Percentiles rank a stretch among this genome's conserved stretches.
These are phyloP conservation scores for Cucurbita maxima DNA, from an alignment of 306 rosid species.

Conservation along the genomic window DNA sequence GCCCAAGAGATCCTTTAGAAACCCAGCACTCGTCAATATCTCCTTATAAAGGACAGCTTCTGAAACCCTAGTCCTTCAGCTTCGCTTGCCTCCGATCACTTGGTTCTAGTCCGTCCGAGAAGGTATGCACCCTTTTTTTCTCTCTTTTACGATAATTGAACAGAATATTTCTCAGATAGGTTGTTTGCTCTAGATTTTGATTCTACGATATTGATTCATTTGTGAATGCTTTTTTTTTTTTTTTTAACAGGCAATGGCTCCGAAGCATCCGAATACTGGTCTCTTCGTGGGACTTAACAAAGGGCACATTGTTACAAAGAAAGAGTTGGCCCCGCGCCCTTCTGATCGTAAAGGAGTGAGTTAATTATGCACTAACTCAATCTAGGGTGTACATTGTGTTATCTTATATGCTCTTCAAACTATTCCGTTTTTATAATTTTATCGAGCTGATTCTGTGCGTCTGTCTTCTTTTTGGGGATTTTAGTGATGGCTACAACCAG, in stretches of 20 bases:
- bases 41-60: neutral
- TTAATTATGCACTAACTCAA: neutral
- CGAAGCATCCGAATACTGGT: slow-evolving; percentile 62
- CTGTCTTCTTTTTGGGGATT: neutral
- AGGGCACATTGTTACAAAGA: slow-evolving; percentile 74
- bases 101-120: neutral
- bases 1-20: neutral
- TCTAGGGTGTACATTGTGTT: neutral
- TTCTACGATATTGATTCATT: neutral
- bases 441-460: neutral
- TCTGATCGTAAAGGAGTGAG: slow-evolving; percentile 83
- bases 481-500: neutral
- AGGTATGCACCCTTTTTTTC: neutral
- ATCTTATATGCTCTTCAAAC: neutral
- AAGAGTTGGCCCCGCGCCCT: slow-evolving; percentile 73
- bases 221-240: neutral
- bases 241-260: slow-evolving; percentile 49
- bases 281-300: slow-evolving; percentile 72
- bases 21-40: neutral
- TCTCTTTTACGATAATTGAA: neutral
- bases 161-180: neutral
- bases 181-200: neutral
- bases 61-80: neutral
- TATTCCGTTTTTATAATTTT: neutral
- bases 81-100: neutral